These are phyloP conservation scores for Penicillium samsonianum DNA, from an alignment of 495 filamentous ascomycete species.

Conservation along the genomic window DNA sequence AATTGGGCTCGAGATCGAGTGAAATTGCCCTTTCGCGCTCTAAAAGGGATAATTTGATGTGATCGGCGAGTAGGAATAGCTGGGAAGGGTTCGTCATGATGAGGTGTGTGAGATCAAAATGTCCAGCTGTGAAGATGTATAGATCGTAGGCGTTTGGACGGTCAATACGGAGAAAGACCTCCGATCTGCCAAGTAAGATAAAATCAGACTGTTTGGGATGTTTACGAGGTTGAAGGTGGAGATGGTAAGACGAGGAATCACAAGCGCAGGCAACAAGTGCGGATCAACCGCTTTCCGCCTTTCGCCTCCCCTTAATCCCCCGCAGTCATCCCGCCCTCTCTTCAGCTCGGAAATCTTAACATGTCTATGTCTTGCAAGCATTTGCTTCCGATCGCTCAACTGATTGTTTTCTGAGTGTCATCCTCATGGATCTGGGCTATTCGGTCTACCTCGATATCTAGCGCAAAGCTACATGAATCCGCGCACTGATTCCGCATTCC, in stretches of 20 bases:
- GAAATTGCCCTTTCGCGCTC: slow-evolving; percentile 89
- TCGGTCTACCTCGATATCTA: slow-evolving; percentile 29
- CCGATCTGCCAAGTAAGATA: slow-evolving; percentile 10
- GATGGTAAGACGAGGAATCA: slow-evolving; percentile 13
- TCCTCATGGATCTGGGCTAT: slow-evolving; percentile 24
- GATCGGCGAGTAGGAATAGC: slow-evolving; percentile 56
- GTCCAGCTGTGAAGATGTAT: slow-evolving; percentile 7
- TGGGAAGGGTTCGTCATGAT: slow-evolving; percentile 60
- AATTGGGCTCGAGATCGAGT: slow-evolving; percentile 78
- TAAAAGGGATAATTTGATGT: slow-evolving; percentile 59
- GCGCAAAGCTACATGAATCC: slow-evolving; percentile 18
- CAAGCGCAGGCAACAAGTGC: slow-evolving; percentile 20
- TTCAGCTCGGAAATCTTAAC: neutral
- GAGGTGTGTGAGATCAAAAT: slow-evolving; percentile 13
- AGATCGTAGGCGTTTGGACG: slow-evolving; percentile 6
- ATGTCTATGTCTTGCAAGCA: slow-evolving; percentile 1
- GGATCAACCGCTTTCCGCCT: slow-evolving; percentile 32
- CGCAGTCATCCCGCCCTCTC: slow-evolving; percentile 21
- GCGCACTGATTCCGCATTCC: slow-evolving; percentile 16
- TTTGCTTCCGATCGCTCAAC: slow-evolving; percentile 1
- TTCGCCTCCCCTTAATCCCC: slow-evolving; percentile 15
- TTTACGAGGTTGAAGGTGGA: slow-evolving; percentile 7
- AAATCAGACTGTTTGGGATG: neutral
- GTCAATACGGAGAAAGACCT: slow-evolving; percentile 12
- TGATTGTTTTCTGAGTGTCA: slow-evolving; percentile 13